A percentile compares a stretch with the other conserved stretches of the same genome.
These are phyloP conservation scores for Gremmenia infestans DNA, from an alignment of 2,329 filamentous ascomycete species.

Conservation along the genomic window DNA sequence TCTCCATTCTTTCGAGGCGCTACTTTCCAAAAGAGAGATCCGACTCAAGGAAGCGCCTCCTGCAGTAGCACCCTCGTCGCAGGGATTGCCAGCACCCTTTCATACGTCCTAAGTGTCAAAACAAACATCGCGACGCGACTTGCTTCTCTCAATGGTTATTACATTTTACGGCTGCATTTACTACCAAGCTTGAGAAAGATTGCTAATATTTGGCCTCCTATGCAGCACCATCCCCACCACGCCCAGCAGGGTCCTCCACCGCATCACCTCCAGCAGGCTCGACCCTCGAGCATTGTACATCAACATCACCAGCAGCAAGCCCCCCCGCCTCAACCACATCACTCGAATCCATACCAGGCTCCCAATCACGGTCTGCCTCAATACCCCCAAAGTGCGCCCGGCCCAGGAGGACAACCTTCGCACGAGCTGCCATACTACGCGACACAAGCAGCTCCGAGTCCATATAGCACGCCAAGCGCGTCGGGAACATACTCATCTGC, in stretches of 20 bases:
- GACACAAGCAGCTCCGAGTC: conserved; percentile 60
- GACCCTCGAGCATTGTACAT: conserved; percentile 68
- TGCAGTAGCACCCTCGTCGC: conserved; percentile 31
- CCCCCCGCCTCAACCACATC: conserved; percentile 50
- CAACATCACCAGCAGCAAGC: conserved; percentile 65
- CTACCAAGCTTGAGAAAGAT: conserved; percentile 15
- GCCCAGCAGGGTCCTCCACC: conserved; percentile 65
- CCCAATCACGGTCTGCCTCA: conserved; percentile 61
- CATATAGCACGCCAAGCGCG: conserved; percentile 78
- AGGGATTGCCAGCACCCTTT: conserved; percentile 28
- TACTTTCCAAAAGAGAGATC: conserved; percentile 26
- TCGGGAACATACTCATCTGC: conserved; percentile 82
- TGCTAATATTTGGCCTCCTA: conserved; percentile 25
- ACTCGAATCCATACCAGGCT: conserved; percentile 59
- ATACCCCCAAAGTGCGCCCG: conserved; percentile 64
- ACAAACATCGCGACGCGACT: conserved; percentile 31
- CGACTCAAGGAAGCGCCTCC: conserved; percentile 25
- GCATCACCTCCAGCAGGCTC: conserved; percentile 63
- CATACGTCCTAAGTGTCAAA: conserved; percentile 26
- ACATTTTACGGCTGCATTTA: conserved; percentile 25
- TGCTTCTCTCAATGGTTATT: conserved; percentile 31
- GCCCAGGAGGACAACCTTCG: conserved; percentile 54
- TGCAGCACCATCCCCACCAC: conserved; percentile 72
- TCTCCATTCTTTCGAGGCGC: conserved; percentile 18
- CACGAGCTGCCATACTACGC: conserved; percentile 75